Evolutionary conservation across 1,139 yeast genomes (phyloP), one percentile per base, ranked within the genome.

Genomic region (Meyerozyma guilliermondii): DNA sequence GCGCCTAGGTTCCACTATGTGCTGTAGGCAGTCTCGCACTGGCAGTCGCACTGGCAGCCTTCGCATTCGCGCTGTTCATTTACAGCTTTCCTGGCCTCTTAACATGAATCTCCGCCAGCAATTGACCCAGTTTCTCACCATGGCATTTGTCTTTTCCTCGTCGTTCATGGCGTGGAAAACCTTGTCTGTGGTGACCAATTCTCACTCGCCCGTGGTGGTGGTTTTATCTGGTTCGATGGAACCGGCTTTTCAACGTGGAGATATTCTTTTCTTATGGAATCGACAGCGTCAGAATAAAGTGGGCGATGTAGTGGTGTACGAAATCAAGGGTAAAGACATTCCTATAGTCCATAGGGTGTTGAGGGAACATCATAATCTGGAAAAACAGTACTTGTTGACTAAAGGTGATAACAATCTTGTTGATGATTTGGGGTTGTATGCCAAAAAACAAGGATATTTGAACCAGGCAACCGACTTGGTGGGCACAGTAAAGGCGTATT

Each of bases 191-290:
- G 71, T 83, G 2, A 75, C 96, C 22, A 83, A 88, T 63, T 83
- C 96, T 0, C 85, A 87, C 49, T 87, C 97, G 2, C 99, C 99
- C 14, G 81, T 92, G 34, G 98, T 94, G 33, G 98, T 92, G 31
- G 99, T 92, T 10, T 77, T 92, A 39, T 88, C 98, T 1, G 99
- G 98, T 5, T 92, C 98, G 1, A 92, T 92, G 99, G 98, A 94
- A 60, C 99, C 99, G 1, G 98, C 98, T 0, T 94, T 94, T 74
- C 98, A 92, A 64, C 80, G 98, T 64, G 99, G 99, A 40, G 99
- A 92, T 59, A 83, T 94, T 35, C 69, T 92, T 46, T 83, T 92
- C 57, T 71, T 92, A 45, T 89, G 96, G 96, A 92, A 92, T 63
- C 74, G 97, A 50, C 83, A 85, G 46, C 55, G 66, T 17, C 65